These are phyloP conservation scores for Houttuynia cordata DNA, from an alignment of 164 flowering plant species.

Conservation along the genomic window DNA sequence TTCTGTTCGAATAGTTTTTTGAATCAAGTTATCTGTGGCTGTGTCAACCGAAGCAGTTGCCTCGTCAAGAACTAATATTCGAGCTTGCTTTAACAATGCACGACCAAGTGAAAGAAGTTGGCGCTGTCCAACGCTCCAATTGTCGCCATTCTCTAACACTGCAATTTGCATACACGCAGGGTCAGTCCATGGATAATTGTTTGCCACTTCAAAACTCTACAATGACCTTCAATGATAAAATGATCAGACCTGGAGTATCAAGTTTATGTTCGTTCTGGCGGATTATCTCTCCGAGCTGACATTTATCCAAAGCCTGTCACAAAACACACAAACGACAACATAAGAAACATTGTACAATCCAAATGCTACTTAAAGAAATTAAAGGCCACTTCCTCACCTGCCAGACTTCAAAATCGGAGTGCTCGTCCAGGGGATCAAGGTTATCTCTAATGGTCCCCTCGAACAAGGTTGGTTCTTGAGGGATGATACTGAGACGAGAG, in stretches of 20 bases:
- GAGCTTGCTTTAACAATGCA: slow-evolving; percentile 84
- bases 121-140: slow-evolving; percentile 98
- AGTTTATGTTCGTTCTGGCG: slow-evolving; percentile 73
- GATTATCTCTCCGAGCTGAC: slow-evolving; percentile 78
- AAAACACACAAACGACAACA: background rate
- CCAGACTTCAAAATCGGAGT: slow-evolving; percentile 80
- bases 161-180: slow-evolving; percentile 6
- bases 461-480: slow-evolving; percentile 87
- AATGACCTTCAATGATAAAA: background rate
- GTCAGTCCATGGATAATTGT: background rate
- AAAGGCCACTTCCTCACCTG: slow-evolving; percentile 38
- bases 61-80: slow-evolving; percentile 89
- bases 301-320: slow-evolving; percentile 84
- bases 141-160: slow-evolving; percentile 97
- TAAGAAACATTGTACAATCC: background rate
- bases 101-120: slow-evolving; percentile 92
- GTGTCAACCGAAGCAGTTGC: slow-evolving; percentile 98
- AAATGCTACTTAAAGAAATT: background rate
- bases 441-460: slow-evolving; percentile 88
- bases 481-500: slow-evolving; percentile 80
- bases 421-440: slow-evolving; percentile 92
- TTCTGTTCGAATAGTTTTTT: slow-evolving; percentile 81
- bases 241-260: slow-evolving; percentile 69
- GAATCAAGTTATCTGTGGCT: slow-evolving; percentile 92
- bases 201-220: background rate